Evolutionary conservation across 2,329 filamentous ascomycete species (phyloP).

Genomic region (Colletotrichum incanum): DNA sequence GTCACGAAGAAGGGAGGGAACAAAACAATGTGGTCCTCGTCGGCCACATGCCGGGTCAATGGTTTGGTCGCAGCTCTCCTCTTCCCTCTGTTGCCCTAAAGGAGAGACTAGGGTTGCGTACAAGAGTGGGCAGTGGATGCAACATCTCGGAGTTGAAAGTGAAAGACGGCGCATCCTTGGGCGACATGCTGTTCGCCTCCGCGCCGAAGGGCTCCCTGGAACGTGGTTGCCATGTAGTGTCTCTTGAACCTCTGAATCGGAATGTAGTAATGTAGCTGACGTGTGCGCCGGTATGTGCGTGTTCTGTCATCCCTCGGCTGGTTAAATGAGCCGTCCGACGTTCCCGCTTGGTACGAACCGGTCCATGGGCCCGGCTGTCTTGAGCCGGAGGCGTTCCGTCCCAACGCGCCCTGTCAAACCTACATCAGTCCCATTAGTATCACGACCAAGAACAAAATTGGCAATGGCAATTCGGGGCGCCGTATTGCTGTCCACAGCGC

Average conservation of each 20-base stretch:
- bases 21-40: conserved; percentile 18
- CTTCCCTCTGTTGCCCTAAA: background rate
- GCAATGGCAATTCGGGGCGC: conserved; percentile 2
- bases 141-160: conserved; percentile 6
- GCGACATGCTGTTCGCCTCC: background rate
- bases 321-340: conserved; percentile 24
- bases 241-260: conserved; percentile 4
- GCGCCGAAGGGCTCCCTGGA: conserved; percentile 19
- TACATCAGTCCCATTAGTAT: conserved; percentile 22
- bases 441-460: conserved; percentile 2
- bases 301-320: conserved; percentile 32
- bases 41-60: conserved; percentile 1
- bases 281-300: conserved; percentile 31
- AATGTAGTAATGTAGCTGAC: conserved; percentile 37
- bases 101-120: conserved; percentile 9
- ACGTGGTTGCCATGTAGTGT: conserved; percentile 10
- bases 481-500: conserved; percentile 7
- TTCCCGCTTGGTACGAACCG: conserved; percentile 19
- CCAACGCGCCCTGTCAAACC: conserved; percentile 40
- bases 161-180: background rate
- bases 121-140: background rate
- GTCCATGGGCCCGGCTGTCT: conserved; percentile 14
- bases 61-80: background rate
- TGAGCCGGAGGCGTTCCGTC: conserved; percentile 29
- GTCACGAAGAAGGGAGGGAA: conserved; percentile 25